A percentile compares a stretch with the other conserved stretches of the same genome.
phyloP scores from a whole-genome alignment of 192 early-diverging fungal species.

The Linnemannia elongata region DNA sequence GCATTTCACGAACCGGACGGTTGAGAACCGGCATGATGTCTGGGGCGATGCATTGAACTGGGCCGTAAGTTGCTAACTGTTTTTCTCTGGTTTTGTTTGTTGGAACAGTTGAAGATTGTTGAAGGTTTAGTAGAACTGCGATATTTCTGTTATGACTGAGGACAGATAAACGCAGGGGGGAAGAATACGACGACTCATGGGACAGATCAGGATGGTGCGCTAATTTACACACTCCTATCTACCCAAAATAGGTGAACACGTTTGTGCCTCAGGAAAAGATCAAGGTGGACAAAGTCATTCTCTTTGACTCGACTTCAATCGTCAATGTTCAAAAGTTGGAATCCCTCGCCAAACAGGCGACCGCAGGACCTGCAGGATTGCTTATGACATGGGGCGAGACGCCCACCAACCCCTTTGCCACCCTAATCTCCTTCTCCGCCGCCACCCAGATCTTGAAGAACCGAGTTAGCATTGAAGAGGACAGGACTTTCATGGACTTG shows the following conservation, averaged over 20 bases:
- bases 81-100: not conserved
- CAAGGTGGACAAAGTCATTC: conserved; percentile 46
- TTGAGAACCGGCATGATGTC: conserved; percentile 17
- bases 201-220: not conserved
- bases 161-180: not conserved
- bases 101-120: not conserved
- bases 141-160: not conserved
- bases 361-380: conserved; percentile 6
- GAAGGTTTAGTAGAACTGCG: not conserved
- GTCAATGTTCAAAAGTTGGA: conserved; percentile 45
- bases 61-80: conserved; percentile 34
- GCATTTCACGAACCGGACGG: conserved; percentile 34
- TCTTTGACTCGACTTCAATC: conserved; percentile 50
- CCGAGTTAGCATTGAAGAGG: conserved; percentile 15
- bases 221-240: not conserved
- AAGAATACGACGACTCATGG: not conserved
- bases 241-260: conserved; percentile 29
- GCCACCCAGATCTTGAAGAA: conserved; percentile 24
- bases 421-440: conserved; percentile 37
- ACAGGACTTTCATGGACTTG: conserved; percentile 10
- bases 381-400: conserved; percentile 44
- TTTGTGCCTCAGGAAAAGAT: conserved; percentile 39
- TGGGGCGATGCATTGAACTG: conserved; percentile 51
- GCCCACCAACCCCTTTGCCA: conserved; percentile 21
- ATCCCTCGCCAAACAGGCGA: not conserved